Conservation (phyloP, 768 basidiomycete genomes). For the Lepiota brunneoincarnata region DNA sequence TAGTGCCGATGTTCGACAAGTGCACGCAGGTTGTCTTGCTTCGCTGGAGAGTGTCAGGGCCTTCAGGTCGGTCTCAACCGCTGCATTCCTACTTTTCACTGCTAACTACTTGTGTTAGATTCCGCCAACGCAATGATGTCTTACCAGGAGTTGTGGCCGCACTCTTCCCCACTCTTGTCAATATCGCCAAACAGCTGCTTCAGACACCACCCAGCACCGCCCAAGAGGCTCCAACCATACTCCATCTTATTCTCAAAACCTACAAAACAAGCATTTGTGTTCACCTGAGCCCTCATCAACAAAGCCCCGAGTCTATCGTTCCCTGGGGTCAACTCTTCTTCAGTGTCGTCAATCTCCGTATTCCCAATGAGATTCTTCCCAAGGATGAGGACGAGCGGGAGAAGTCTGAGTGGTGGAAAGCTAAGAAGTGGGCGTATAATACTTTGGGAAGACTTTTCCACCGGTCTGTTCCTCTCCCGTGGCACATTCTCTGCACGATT, state of each 20-base stretch:
- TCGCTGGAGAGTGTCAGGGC: conserved; percentile 76
- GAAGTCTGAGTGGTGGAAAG: conserved; percentile 83
- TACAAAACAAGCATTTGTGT: conserved; percentile 84
- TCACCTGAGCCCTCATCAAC: conserved; percentile 71
- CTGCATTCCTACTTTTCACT: not conserved
- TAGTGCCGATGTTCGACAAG: conserved; percentile 65
- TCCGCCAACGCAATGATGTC: conserved; percentile 61
- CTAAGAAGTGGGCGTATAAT: conserved; percentile 93
- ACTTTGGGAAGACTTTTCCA: conserved; percentile 79
- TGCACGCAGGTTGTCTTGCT: conserved; percentile 80
- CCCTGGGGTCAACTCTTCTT: conserved; percentile 89
- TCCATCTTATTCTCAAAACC: conserved; percentile 84
- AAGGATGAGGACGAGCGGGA: conserved; percentile 76
- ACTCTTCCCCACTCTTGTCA: conserved; percentile 74
- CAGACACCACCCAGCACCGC: conserved; percentile 56
- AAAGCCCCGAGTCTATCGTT: conserved; percentile 69
- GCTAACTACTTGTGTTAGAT: conserved; percentile 38
- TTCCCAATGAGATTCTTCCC: conserved; percentile 65
- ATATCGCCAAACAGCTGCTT: conserved; percentile 70
- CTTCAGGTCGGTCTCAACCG: conserved; percentile 50
- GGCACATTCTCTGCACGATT: not conserved
- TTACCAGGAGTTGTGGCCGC: conserved; percentile 56
- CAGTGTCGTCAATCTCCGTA: conserved; percentile 67
- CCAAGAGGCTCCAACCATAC: conserved; percentile 77
- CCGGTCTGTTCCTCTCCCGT: conserved; percentile 34